Percentiles rank a stretch among this genome's conserved stretches.
These are phyloP conservation scores for Selenicereus undatus DNA, from an alignment of 148 eudicot species.

Conservation along the genomic window DNA sequence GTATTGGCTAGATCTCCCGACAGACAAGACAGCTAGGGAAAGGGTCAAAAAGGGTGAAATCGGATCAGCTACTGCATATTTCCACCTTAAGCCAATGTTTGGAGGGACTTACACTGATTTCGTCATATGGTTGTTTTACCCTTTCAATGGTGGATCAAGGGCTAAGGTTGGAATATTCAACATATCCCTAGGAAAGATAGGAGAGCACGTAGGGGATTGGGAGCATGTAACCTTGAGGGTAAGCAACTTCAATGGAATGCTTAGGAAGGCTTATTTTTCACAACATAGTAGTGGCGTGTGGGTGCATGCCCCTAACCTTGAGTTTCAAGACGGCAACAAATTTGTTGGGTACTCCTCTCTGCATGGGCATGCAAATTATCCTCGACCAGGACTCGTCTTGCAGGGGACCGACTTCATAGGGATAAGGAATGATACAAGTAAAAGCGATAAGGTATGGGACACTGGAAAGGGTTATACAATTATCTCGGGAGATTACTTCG, in stretches of 20 bases:
- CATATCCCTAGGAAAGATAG: constrained; percentile 32
- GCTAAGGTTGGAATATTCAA: constrained; percentile 30
- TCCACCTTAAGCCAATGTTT: constrained; percentile 39
- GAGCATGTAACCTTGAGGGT: constrained; percentile 42
- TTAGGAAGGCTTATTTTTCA: constrained; percentile 32
- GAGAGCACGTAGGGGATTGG: constrained; percentile 46
- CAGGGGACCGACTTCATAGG: constrained; percentile 30
- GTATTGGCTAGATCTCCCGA: constrained; percentile 43
- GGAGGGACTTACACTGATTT: constrained; percentile 41
- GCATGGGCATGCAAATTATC: constrained; percentile 40
- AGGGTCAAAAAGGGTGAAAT: constrained; percentile 31
- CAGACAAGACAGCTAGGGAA: constrained; percentile 9
- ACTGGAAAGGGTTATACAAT: constrained; percentile 21
- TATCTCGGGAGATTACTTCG: constrained; percentile 36
- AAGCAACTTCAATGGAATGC: constrained; percentile 37
- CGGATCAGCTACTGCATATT: constrained; percentile 19
- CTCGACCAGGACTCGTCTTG: constrained; percentile 25
- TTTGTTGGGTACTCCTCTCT: constrained; percentile 33
- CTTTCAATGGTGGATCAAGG: constrained; percentile 35
- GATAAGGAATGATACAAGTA: constrained; percentile 31
- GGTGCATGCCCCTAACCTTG: constrained; percentile 31
- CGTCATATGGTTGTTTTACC: constrained; percentile 39
- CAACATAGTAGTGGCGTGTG: constrained; percentile 40
- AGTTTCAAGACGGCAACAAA: constrained; percentile 26
- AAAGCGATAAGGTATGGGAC: constrained; percentile 25